Evolutionary conservation across 768 basidiomycete genomes (phyloP).

Genomic region (Suillus bovinus): DNA sequence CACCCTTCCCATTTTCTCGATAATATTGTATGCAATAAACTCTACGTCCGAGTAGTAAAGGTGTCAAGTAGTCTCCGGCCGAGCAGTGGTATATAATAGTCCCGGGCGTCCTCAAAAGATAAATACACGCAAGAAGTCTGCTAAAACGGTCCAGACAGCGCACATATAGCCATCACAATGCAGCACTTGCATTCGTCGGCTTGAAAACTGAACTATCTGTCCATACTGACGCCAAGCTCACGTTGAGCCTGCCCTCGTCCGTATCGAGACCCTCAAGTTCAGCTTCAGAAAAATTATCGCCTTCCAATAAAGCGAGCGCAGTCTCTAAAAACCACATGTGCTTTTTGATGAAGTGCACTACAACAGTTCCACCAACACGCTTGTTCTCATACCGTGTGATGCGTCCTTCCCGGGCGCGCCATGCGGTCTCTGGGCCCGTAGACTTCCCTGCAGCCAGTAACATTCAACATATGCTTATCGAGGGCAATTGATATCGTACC

Average conservation of each 20-base stretch:
- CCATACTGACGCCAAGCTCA: constrained; percentile 31
- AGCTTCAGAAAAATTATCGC: constrained; percentile 65
- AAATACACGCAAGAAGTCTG: constrained; percentile 1
- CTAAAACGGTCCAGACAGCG: not conserved
- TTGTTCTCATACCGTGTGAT: constrained; percentile 59
- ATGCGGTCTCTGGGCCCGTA: constrained; percentile 63
- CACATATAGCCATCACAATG: constrained; percentile 8
- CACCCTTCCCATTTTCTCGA: not conserved
- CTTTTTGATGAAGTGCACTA: constrained; percentile 97
- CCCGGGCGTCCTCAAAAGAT: not conserved
- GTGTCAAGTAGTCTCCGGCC: not conserved
- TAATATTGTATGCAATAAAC: not conserved
- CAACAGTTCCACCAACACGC: constrained; percentile 88
- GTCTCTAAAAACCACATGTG: constrained; percentile 97
- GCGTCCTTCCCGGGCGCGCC: constrained; percentile 73
- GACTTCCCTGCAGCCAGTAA: constrained; percentile 46
- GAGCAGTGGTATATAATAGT: not conserved
- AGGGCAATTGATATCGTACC: constrained; percentile 37
- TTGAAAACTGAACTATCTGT: constrained; percentile 28
- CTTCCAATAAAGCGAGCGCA: constrained; percentile 81
- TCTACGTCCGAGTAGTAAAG: not conserved
- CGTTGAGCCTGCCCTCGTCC: constrained; percentile 16
- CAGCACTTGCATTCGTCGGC: constrained; percentile 14
- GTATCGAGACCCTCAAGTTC: constrained; percentile 22
- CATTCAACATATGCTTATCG: not conserved